Evolutionary conservation across 2,329 filamentous ascomycete genomes (phyloP), one percentile per base, ranked within the genome.

Genomic region (Aspergillus eucalypticola): DNA sequence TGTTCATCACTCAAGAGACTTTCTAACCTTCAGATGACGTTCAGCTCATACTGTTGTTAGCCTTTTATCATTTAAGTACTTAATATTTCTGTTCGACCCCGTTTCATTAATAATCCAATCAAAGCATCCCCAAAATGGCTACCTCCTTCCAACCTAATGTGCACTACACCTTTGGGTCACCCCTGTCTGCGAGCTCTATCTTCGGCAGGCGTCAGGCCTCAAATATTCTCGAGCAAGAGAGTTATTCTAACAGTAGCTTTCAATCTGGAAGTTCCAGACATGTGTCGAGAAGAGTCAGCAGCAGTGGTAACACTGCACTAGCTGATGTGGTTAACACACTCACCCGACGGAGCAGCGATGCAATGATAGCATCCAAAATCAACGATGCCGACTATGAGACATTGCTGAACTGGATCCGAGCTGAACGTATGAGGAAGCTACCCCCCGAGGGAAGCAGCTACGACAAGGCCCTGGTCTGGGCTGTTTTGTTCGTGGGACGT

Each of bases 371-470:
- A 1, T 58, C 59, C 2, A 49, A 42, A 5, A 38, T 61, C 23
- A 52, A 58, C 7, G 58, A 56, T 7, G 60, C 59, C 3, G 44
- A 59, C n/a, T 57, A 67, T 10, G 59, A 56, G 4, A 57, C 52
- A 0, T 49, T 67, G 0, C 44, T 67, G 2, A 75, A 77, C 6
- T 79, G 75, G 75, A 77, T 79, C 41, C 66, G 74, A 19, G 51
- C 65, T 11, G 69, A 78, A 64, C 73, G 76, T 5, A 73, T 79
- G 73, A 71, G 68, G 44, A 70, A 74, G 55, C 65, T 78, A 5
- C 76, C 76, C 0, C 67, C 75, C 0, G 75, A 77, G 60, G 76
- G 76, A 32, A 77, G 76, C 62, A 72, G 67, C 54, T 78, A 77
- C 51, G 76, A 79, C 61, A 77, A 75, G 56, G 76, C 76, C 2